phyloP scores from a whole-genome alignment of 1,284 basidiomycete genomes.

The Hemileia vastatrix region DNA sequence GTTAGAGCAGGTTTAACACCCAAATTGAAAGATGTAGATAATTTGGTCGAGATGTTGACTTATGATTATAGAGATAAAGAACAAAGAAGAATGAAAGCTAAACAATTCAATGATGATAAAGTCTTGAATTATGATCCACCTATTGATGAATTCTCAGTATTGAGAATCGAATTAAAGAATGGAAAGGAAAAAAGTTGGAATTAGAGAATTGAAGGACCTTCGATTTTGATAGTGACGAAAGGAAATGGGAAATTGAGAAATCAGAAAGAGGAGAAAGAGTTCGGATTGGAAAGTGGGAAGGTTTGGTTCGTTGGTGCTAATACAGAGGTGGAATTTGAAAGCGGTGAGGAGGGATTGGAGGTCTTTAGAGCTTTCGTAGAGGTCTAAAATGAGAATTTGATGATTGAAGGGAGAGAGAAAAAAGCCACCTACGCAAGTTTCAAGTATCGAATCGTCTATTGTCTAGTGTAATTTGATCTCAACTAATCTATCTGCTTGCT shows the following conservation, averaged over 20 bases:
- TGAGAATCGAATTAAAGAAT: slow-evolving; percentile 54
- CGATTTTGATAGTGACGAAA: slow-evolving; percentile 69
- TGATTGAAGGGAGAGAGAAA: too few relatives aligned
- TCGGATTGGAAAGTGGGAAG: too few relatives aligned
- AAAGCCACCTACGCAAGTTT: too few relatives aligned
- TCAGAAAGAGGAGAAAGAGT: too few relatives aligned
- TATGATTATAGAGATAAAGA: slow-evolving; percentile 63
- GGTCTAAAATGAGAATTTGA: slow-evolving; percentile 14
- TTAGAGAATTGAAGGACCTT: slow-evolving; percentile 64
- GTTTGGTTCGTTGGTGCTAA: slow-evolving; percentile 33
- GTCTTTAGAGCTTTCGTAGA: slow-evolving; percentile 25
- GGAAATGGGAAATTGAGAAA: too few relatives aligned
- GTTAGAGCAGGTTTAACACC: slow-evolving; percentile 96
- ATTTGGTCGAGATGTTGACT: slow-evolving; percentile 77
- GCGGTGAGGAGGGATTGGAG: not conserved
- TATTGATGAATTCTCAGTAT: slow-evolving; percentile 83
- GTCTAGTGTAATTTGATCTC: too few relatives aligned
- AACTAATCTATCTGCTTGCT: too few relatives aligned
- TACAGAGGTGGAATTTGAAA: slow-evolving; percentile 18
- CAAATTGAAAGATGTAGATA: slow-evolving; percentile 84
- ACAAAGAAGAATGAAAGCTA: slow-evolving; percentile 60
- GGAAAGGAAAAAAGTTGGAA: slow-evolving; percentile 52
- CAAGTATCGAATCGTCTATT: too few relatives aligned
- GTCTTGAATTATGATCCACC: slow-evolving; percentile 68
- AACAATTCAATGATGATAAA: slow-evolving; percentile 46